Evolutionary conservation across 345 rosid species (phyloP).

Genomic region (Geranium brycei): DNA sequence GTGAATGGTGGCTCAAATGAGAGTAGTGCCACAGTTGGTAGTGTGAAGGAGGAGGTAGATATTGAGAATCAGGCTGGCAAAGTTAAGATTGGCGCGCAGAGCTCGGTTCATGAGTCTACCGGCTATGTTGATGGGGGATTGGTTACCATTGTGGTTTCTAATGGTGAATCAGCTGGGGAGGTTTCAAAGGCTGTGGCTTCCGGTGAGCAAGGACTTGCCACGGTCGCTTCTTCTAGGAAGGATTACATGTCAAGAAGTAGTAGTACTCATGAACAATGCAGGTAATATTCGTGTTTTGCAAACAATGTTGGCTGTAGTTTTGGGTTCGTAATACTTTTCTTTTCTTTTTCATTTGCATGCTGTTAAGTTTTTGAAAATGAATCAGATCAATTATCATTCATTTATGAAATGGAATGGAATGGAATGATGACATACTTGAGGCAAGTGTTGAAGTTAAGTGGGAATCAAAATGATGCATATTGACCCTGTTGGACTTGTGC

Average conservation of each 20-base stretch:
- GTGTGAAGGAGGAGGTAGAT: conserved; percentile 10
- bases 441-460: too few relatives aligned
- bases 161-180: conserved; percentile 14
- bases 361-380: too few relatives aligned
- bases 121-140: neutral
- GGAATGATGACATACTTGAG: too few relatives aligned
- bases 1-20: conserved; percentile 24
- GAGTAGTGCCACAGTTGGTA: conserved; percentile 12
- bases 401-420: too few relatives aligned
- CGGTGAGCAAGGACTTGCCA: conserved; percentile 17
- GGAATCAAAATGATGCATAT: too few relatives aligned
- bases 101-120: neutral
- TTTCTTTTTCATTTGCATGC: too few relatives aligned
- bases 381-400: too few relatives aligned
- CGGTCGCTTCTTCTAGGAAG: conserved; percentile 28
- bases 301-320: neutral
- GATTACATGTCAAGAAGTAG: conserved; percentile 35
- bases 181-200: conserved; percentile 13
- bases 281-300: too few relatives aligned
- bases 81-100: neutral
- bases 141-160: conserved; percentile 33
- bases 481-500: too few relatives aligned
- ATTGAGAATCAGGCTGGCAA: conserved; percentile 40
- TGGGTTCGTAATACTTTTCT: neutral
- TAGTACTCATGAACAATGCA: conserved; percentile 72